Evolutionary conservation across 2,329 filamentous ascomycete species (phyloP).

Genomic region (Colletotrichum sp.): DNA sequence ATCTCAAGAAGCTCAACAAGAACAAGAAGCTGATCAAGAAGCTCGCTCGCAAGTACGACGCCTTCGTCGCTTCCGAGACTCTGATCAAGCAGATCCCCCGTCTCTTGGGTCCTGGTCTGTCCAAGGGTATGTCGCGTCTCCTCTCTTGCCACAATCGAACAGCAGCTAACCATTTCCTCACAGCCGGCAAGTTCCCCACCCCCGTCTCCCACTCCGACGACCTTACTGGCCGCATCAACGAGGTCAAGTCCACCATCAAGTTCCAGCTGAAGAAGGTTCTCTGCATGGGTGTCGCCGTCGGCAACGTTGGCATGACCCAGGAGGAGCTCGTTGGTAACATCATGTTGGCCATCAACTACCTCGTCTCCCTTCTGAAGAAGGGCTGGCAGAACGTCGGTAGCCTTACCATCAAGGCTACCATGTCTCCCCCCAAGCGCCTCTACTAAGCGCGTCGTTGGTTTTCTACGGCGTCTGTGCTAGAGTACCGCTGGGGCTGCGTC

Average conservation of each 20-base stretch:
- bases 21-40: constrained; percentile 99
- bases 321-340: constrained; percentile 98
- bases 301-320: constrained; percentile 96
- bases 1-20: constrained; percentile 99
- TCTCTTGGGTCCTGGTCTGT: constrained; percentile 98
- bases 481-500: not conserved
- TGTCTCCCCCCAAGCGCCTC: constrained; percentile 97
- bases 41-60: constrained; percentile 99
- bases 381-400: constrained; percentile 99
- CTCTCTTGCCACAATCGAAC: not conserved
- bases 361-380: constrained; percentile 99
- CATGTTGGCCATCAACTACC: constrained; percentile 99
- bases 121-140: constrained; percentile 73
- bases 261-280: constrained; percentile 99
- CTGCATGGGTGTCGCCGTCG: constrained; percentile 99
- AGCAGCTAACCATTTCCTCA: constrained; percentile 29
- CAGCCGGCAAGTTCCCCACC: constrained; percentile 99
- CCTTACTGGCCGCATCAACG: constrained; percentile 92
- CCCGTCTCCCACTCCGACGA: constrained; percentile 97
- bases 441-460: constrained; percentile 68
- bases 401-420: constrained; percentile 99
- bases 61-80: constrained; percentile 95
- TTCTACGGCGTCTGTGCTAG: constrained; percentile 6
- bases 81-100: constrained; percentile 99
- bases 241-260: constrained; percentile 99